A percentile compares a stretch with the other conserved stretches of the same genome.
Evolutionary conservation across 805 yeast species (phyloP).

Genomic region (Starmerella floricola): DNA sequence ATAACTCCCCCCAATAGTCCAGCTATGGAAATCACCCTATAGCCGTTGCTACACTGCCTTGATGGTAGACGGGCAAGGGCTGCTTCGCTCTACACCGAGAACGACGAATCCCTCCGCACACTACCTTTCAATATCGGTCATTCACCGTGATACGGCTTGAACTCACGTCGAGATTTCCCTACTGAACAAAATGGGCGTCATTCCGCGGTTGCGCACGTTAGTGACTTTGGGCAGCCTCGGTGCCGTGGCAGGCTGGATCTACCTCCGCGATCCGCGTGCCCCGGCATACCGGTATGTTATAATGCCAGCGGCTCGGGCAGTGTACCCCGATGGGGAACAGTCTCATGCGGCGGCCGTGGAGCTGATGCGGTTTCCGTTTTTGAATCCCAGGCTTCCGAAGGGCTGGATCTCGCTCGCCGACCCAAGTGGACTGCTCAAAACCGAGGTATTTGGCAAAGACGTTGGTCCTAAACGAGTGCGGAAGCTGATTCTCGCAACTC

Average conservation of each 20-base stretch:
- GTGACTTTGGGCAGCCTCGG: constrained; percentile 19
- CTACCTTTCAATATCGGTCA: too few relatives aligned
- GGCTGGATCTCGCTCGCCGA: constrained; percentile 25
- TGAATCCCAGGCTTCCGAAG: constrained; percentile 25
- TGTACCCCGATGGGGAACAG: constrained; percentile 63
- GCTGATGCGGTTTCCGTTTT: constrained; percentile 40
- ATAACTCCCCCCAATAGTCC: too few relatives aligned
- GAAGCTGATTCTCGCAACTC: constrained; percentile 43
- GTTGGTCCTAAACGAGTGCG: constrained; percentile 21
- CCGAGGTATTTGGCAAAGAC: constrained; percentile 21
- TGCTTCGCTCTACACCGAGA: too few relatives aligned
- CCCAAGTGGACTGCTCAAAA: constrained; percentile 24
- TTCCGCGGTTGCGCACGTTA: constrained; percentile 14
- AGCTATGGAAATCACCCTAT: too few relatives aligned
- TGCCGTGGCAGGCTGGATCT: constrained; percentile 36
- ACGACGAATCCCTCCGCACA: too few relatives aligned
- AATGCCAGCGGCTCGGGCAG: constrained; percentile 60
- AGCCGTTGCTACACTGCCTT: too few relatives aligned
- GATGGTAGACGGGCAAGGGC: too few relatives aligned
- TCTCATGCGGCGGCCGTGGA: constrained; percentile 71
- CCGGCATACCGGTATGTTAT: constrained; percentile 68
- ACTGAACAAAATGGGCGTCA: constrained; percentile 2
- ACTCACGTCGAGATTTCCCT: neutral
- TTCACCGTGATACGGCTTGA: neutral
- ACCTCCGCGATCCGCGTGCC: constrained; percentile 64